These are phyloP conservation scores for Acanthochlamys bracteata DNA, from an alignment of 106 monocot species.

Conservation along the genomic window DNA sequence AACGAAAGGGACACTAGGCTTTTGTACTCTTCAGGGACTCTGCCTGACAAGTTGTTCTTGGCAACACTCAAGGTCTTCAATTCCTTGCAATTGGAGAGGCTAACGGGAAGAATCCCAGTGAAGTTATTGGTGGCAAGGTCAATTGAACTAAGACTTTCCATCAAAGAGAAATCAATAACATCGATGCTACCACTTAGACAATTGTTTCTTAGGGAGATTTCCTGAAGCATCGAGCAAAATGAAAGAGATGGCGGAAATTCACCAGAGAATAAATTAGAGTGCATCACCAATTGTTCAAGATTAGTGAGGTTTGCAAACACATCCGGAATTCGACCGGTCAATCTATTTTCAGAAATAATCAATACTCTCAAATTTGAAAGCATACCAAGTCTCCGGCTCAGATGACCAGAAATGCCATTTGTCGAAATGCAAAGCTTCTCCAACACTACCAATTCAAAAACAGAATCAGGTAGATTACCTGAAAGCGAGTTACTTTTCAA, in stretches of 20 bases:
- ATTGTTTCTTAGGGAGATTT: conserved; percentile 50
- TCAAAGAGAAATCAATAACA: conserved; percentile 38
- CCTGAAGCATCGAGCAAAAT: conserved; percentile 20
- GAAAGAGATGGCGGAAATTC: conserved; percentile 35
- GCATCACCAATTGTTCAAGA: conserved; percentile 31
- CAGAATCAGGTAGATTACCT: conserved; percentile 40
- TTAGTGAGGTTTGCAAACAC: conserved; percentile 38
- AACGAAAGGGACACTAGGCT: conserved; percentile 44
- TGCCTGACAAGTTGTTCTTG: conserved; percentile 43
- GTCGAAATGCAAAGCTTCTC: conserved; percentile 34
- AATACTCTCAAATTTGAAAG: conserved; percentile 29
- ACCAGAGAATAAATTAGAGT: conserved; percentile 49
- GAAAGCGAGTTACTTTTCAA: conserved; percentile 37
- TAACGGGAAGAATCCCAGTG: conserved; percentile 35
- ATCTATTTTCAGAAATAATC: conserved; percentile 29
- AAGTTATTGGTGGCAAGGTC: conserved; percentile 56
- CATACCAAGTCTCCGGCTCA: conserved; percentile 25
- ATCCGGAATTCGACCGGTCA: conserved; percentile 49
- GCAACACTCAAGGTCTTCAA: conserved; percentile 53
- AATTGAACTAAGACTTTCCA: conserved; percentile 33
- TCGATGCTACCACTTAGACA: conserved; percentile 32
- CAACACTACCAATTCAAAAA: conserved; percentile 37
- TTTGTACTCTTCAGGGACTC: conserved; percentile 35
- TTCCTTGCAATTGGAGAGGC: conserved; percentile 30
- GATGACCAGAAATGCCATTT: conserved; percentile 31